phyloP scores from a whole-genome alignment of 768 basidiomycete species.

The Neoboletus brunneissimus region DNA sequence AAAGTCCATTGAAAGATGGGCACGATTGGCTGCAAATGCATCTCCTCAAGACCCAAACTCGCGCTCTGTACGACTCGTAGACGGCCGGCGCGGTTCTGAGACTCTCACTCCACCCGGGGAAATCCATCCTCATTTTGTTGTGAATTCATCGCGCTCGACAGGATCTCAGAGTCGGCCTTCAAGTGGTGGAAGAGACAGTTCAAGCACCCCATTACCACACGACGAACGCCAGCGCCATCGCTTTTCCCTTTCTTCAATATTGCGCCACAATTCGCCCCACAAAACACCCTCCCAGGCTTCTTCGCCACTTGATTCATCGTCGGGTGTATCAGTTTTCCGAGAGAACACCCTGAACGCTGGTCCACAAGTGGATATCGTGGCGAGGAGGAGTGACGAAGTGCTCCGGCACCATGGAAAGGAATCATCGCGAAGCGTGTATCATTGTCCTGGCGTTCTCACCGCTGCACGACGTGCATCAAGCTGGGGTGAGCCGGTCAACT shows the following conservation, averaged over 20 bases:
- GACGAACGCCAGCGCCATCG: conserved; percentile 26
- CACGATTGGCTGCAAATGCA: conserved; percentile 23
- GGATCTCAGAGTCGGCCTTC: conserved; percentile 27
- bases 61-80: conserved; percentile 8
- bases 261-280: conserved; percentile 20
- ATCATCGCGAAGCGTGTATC: conserved; percentile 24
- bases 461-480: conserved; percentile 61
- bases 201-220: conserved; percentile 21
- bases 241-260: conserved; percentile 33
- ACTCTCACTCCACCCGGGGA: conserved; percentile 26
- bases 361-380: conserved; percentile 20
- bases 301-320: conserved; percentile 34
- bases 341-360: conserved; percentile 17
- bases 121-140: conserved; percentile 3
- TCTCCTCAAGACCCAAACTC: conserved; percentile 18
- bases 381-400: conserved; percentile 47
- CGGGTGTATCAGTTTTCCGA: conserved; percentile 29
- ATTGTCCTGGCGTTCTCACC: conserved; percentile 32
- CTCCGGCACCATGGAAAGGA: conserved; percentile 31
- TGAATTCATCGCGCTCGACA: conserved; percentile 19
- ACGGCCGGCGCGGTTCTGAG: conserved; percentile 31
- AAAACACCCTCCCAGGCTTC: conserved; percentile 28
- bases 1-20: conserved; percentile 35
- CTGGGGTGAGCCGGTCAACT: conserved; percentile 53
- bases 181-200: conserved; percentile 22